These are phyloP conservation scores for Cairneyella variabilis DNA, from an alignment of 495 filamentous ascomycete genomes.

Conservation along the genomic window DNA sequence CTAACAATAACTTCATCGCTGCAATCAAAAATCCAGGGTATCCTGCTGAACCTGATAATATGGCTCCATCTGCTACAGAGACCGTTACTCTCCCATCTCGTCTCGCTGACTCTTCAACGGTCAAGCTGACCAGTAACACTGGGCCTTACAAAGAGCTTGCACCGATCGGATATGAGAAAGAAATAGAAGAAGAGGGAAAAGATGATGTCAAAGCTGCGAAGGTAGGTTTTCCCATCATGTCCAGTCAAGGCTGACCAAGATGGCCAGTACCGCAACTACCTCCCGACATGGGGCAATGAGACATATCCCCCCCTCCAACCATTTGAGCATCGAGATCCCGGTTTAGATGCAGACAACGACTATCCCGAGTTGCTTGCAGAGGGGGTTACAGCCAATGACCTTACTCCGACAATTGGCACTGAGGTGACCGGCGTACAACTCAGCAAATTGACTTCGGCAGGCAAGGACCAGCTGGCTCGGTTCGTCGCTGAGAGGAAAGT, in stretches of 20 bases:
- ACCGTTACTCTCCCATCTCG: conserved; percentile 29
- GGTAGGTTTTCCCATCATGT: conserved; percentile 3
- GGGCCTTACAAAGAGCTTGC: conserved; percentile 60
- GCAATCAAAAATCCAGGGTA: too few relatives aligned
- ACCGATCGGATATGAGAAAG: conserved; percentile 46
- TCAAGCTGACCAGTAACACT: conserved; percentile 35
- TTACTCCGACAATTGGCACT: conserved; percentile 72
- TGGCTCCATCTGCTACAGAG: conserved; percentile 54
- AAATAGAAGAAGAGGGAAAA: conserved; percentile 43
- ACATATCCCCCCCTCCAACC: conserved; percentile 64
- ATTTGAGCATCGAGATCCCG: conserved; percentile 70
- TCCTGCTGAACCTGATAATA: too few relatives aligned
- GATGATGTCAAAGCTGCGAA: conserved; percentile 37
- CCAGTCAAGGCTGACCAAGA: background rate
- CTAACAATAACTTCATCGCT: too few relatives aligned
- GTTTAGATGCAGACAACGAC: conserved; percentile 62
- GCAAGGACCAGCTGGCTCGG: conserved; percentile 78
- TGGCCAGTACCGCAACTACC: conserved; percentile 64
- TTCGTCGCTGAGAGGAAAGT: conserved; percentile 77
- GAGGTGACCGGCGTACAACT: conserved; percentile 77
- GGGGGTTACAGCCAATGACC: conserved; percentile 46
- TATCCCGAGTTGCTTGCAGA: conserved; percentile 62
- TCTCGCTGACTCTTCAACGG: conserved; percentile 26
- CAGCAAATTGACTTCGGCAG: conserved; percentile 57
- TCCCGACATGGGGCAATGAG: conserved; percentile 65